Evolutionary conservation across 352 stramenopile species (phyloP).

Genomic region (Globisporangium perplexum): DNA sequence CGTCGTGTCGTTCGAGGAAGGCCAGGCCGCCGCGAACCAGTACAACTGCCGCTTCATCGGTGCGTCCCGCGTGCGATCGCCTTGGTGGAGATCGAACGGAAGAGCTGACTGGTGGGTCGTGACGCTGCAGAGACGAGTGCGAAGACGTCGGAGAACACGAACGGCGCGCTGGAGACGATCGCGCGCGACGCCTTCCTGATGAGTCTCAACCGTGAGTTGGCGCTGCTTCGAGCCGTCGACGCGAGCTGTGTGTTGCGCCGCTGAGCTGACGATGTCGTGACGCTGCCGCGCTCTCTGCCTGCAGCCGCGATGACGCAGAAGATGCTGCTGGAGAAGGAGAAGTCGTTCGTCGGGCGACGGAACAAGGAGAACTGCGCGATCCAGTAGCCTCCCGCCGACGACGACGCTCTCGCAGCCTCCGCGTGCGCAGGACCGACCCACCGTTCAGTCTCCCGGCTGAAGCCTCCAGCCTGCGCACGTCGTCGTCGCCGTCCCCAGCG

Average conservation of each 20-base stretch:
- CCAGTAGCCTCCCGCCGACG: slow-evolving; percentile 25
- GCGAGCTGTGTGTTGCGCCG: not conserved
- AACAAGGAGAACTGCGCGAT: slow-evolving; percentile 84
- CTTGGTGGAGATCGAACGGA: too few species aligned
- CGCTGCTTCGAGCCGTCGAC: not conserved
- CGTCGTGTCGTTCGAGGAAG: slow-evolving; percentile 72
- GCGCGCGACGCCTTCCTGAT: slow-evolving; percentile 82
- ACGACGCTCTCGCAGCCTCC: too few species aligned
- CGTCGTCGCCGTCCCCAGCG: not conserved
- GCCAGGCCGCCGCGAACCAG: slow-evolving; percentile 69
- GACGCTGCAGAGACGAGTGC: slow-evolving; percentile 73
- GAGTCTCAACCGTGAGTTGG: slow-evolving; percentile 75
- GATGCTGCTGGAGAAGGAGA: slow-evolving; percentile 74
- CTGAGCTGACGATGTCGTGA: not conserved
- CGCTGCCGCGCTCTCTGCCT: not conserved
- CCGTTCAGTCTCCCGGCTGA: slow-evolving; percentile 1
- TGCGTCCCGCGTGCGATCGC: slow-evolving; percentile 12
- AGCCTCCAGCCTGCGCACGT: slow-evolving; percentile 4
- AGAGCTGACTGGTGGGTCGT: not conserved
- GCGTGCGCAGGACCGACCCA: slow-evolving; percentile 4
- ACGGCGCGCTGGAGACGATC: slow-evolving; percentile 82
- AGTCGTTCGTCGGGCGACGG: slow-evolving; percentile 55
- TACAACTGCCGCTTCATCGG: slow-evolving; percentile 87
- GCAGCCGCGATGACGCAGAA: slow-evolving; percentile 73
- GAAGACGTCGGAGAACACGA: slow-evolving; percentile 86